Evolutionary conservation across 2,329 filamentous ascomycete genomes (phyloP).

Genomic region (Lachnellula arida): DNA sequence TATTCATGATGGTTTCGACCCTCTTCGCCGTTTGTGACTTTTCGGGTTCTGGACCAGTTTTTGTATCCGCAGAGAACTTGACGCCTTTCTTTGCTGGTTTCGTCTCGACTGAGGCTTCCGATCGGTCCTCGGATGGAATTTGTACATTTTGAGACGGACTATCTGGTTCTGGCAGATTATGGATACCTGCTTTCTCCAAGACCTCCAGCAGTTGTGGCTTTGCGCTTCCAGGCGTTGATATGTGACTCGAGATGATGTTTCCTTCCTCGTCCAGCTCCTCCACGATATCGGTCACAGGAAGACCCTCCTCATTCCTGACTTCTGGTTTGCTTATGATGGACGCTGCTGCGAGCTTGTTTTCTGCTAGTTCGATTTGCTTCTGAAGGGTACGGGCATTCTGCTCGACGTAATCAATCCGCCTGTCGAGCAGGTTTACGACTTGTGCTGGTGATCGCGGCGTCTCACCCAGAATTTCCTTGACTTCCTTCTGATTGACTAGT

Average conservation of each 20-base stretch:
- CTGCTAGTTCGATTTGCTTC: slow-evolving; percentile 60
- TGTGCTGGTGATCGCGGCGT: slow-evolving; percentile 52
- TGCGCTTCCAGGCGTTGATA: slow-evolving; percentile 62
- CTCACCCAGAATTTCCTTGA: slow-evolving; percentile 42
- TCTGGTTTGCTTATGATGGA: slow-evolving; percentile 56
- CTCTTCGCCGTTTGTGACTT: slow-evolving; percentile 32
- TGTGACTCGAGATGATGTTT: slow-evolving; percentile 67
- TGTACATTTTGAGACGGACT: slow-evolving; percentile 38
- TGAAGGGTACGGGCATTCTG: slow-evolving; percentile 72
- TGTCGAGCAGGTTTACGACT: slow-evolving; percentile 62
- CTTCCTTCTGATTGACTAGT: slow-evolving; percentile 55
- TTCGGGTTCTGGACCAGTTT: slow-evolving; percentile 34
- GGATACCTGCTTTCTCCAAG: slow-evolving; percentile 70
- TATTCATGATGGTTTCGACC: slow-evolving; percentile 52
- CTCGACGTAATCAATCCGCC: slow-evolving; percentile 83
- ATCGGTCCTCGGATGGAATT: not conserved
- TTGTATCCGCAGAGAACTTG: slow-evolving; percentile 58
- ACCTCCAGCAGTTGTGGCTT: slow-evolving; percentile 66
- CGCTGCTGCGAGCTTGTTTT: slow-evolving; percentile 65
- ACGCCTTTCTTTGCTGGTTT: slow-evolving; percentile 50
- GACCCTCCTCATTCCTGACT: slow-evolving; percentile 59
- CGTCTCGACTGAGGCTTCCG: not conserved
- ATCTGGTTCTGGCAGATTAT: not conserved
- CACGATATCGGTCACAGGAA: slow-evolving; percentile 84
- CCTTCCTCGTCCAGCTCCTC: slow-evolving; percentile 90